Evolutionary conservation across 805 yeast species (phyloP), one percentile per base, ranked within the genome.

Genomic region (Teunomyces tritomae): DNA sequence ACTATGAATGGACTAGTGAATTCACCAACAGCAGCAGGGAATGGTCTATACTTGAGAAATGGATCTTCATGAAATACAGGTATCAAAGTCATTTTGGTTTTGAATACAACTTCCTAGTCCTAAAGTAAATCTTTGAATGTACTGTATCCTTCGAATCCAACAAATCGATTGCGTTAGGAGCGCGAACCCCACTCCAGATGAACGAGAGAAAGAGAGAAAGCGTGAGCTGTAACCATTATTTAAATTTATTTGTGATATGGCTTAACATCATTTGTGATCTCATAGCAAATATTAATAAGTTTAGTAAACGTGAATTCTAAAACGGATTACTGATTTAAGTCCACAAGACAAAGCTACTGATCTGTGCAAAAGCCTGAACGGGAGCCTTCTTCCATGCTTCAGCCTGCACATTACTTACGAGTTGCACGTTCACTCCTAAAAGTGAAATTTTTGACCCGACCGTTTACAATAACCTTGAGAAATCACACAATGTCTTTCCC

Each of bases 401-500:
- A 5, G 40, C 40, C 40, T 37, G 40, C 40, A 37, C 28, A 37
- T 37, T 11, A 28, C 28, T 5, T 26, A 14, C 16, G 17, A 20
- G n/a, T 37, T 37, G 40, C 40, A 37, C 40, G 40, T 37, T 37
- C 40, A 37, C 40, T 24, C 16, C 34, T 13, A 11, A 36, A 28
- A 33, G 34, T 28, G 34, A 40, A 40, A 40, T 28, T 40, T 40
- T 40, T 40, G 32, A 40, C 34, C 43, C 17, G 34, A 14, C 34
- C 11, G 32, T 42, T 26, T 26, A 39, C 7, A 27, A 17, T 16
- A 11, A 16, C 44, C n/a, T 27, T 40, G 6, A 17, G 17, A 9
- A 29, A 6, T 13, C 34, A 16, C 11, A 36, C 45, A 44, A 82
- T 82, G 87, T 71, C 86, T 41, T 85, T 70, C 74, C 80, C 81